These are phyloP conservation scores for Pseudonitzschia multiseries DNA, from an alignment of 108 stramenopile species.

Conservation along the genomic window DNA sequence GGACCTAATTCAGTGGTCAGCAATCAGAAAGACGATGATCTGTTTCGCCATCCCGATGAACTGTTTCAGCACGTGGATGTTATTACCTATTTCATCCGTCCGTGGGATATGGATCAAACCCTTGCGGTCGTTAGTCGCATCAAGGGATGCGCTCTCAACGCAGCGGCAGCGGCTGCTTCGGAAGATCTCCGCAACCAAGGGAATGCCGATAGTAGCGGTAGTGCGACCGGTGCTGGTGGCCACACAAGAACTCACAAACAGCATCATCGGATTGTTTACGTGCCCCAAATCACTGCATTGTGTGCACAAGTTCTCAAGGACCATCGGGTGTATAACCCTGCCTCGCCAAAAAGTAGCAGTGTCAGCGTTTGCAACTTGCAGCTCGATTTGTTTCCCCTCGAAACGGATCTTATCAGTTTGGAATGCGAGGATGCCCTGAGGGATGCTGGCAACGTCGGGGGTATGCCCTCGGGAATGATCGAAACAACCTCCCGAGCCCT, in stretches of 20 bases:
- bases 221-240: neutral
- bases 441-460: constrained; percentile 30
- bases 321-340: neutral
- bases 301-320: constrained; percentile 29
- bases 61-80: constrained; percentile 45
- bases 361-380: constrained; percentile 44
- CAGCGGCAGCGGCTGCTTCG: neutral
- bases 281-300: constrained; percentile 53
- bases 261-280: constrained; percentile 51
- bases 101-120: constrained; percentile 35
- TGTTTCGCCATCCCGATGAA: neutral
- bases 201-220: neutral
- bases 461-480: constrained; percentile 59
- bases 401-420: constrained; percentile 44
- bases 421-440: constrained; percentile 53
- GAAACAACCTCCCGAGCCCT: constrained; percentile 66
- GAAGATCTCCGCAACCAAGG: neutral
- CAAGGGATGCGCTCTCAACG: constrained; percentile 15
- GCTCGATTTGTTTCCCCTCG: constrained; percentile 54
- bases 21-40: neutral
- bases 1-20: neutral
- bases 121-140: constrained; percentile 1
- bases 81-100: constrained; percentile 48
- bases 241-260: constrained; percentile 6
- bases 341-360: constrained; percentile 16